phyloP scores from a whole-genome alignment of 2,329 filamentous ascomycete species.

The Domatiomyces catenatus region DNA sequence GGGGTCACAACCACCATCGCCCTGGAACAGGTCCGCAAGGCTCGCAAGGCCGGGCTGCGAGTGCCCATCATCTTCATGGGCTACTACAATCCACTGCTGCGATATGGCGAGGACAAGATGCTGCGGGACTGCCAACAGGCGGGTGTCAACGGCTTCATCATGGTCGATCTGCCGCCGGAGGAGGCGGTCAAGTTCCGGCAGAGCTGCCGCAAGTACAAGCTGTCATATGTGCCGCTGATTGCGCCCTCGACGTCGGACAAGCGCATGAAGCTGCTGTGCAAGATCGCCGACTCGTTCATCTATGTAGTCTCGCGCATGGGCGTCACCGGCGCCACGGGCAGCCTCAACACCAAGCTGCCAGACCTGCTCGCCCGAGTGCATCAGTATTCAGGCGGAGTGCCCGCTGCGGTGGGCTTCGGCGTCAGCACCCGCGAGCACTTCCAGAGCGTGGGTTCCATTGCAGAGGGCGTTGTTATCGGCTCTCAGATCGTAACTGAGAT shows the following conservation, averaged over 20 bases:
- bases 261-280: constrained; percentile 89
- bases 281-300: constrained; percentile 95
- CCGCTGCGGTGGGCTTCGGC: constrained; percentile 86
- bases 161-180: constrained; percentile 89
- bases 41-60: constrained; percentile 59
- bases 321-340: constrained; percentile 78
- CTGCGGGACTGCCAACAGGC: constrained; percentile 69
- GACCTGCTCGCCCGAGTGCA: constrained; percentile 73
- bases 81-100: constrained; percentile 93
- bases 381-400: constrained; percentile 78
- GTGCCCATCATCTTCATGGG: constrained; percentile 89
- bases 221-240: constrained; percentile 95
- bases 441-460: constrained; percentile 62
- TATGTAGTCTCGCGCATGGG: constrained; percentile 97
- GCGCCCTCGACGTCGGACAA: constrained; percentile 82
- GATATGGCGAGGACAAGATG: constrained; percentile 84
- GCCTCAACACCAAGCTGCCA: constrained; percentile 66
- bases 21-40: constrained; percentile 69
- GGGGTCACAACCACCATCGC: constrained; percentile 69
- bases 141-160: constrained; percentile 89
- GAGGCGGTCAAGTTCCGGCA: constrained; percentile 86
- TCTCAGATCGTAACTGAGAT: constrained; percentile 84
- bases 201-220: constrained; percentile 60
- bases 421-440: constrained; percentile 94
- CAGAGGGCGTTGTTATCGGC: constrained; percentile 91